Evolutionary conservation across 768 basidiomycete species (phyloP).

Genomic region (Baorangia bicolor): DNA sequence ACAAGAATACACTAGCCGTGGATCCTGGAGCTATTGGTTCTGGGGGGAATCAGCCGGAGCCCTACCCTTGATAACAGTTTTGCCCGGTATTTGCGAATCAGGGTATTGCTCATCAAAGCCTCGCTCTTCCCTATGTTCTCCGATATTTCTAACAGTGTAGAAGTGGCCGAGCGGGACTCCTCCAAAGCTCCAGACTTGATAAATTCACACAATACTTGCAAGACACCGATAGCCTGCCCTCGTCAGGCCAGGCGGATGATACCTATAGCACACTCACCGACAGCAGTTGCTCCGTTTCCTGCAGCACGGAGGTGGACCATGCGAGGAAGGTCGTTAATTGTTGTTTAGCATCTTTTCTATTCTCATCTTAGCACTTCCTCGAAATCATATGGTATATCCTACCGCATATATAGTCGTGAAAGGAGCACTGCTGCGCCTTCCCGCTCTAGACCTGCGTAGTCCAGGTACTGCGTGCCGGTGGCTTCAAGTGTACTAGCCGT

Average conservation of each 20-base stretch:
- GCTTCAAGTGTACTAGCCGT: slow-evolving; percentile 59
- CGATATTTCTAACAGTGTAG: slow-evolving; percentile 46
- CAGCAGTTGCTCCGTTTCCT: slow-evolving; percentile 45
- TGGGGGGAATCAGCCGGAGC: slow-evolving; percentile 58
- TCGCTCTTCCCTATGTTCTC: slow-evolving; percentile 41
- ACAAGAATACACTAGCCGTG: slow-evolving; percentile 39
- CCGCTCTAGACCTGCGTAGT: slow-evolving; percentile 77
- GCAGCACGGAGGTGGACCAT: slow-evolving; percentile 41
- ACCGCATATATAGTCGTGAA: slow-evolving; percentile 80
- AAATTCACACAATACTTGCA: slow-evolving; percentile 71
- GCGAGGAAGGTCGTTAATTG: slow-evolving; percentile 53
- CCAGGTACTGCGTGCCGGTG: slow-evolving; percentile 56
- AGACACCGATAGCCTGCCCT: slow-evolving; percentile 60
- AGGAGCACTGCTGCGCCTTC: slow-evolving; percentile 82
- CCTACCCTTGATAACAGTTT: slow-evolving; percentile 71
- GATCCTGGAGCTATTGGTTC: slow-evolving; percentile 33
- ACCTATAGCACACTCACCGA: slow-evolving; percentile 39
- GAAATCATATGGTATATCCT: slow-evolving; percentile 18
- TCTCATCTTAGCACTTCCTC: slow-evolving; percentile 9
- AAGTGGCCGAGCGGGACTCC: slow-evolving; percentile 45
- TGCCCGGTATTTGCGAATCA: slow-evolving; percentile 64
- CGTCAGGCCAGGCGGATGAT: background rate
- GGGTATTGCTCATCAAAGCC: slow-evolving; percentile 52
- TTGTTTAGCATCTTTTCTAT: slow-evolving; percentile 57
- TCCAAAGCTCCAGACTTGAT: slow-evolving; percentile 60